Evolutionary conservation across 2,329 filamentous ascomycete species (phyloP), one percentile per base, ranked within the genome.

Genomic region (Paraphoma chrysanthemicola): DNA sequence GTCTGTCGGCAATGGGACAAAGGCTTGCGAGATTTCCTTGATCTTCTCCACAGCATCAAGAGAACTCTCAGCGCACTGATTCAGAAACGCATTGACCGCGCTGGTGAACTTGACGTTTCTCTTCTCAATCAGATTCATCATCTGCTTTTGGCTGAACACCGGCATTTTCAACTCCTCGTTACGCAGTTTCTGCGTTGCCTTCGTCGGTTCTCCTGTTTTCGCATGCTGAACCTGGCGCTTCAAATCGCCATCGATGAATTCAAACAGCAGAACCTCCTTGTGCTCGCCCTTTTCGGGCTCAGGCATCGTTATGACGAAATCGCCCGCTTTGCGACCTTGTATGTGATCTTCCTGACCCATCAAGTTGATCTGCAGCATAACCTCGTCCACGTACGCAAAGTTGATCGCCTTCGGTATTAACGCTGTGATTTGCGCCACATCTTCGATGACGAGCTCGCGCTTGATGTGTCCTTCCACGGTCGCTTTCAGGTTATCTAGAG

Each of bases 221-320:
- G 86, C 85, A 72, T 89, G 81, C 51, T 84, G 81, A 0, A 93
- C 90, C 71, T 96, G 89, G 41, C 90, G 84, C 78, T 93, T 97
- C 64, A 98, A 77, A 72, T 97, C 94, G 0, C 90, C 93, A 73
- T 98, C 95, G 16, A 96, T 79, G 65, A 96, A 98, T 73, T 98
- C 95, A 68, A 99, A 96, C 36, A 94, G 86, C 23, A 99, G 78
- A 14, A 97, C 89, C 66, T 96, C 88, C 49, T 84, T 84, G 1
- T 81, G 81, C 36, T 80, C 78, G 57, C 80, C 68, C 41, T 73
- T 67, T 5, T 76, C 76, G 33, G 72, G 70, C 36, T 79, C 73
- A 6, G 71, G 69, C 45, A 72, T 69, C 1, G 69, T 58, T 14
- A 77, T 72, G 30, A 71, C 66, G 55, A 75, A 75, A 54, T 85